Evolutionary conservation across 2,329 filamentous ascomycete species (phyloP).

Genomic region (Pseudohalonectria lignicola): DNA sequence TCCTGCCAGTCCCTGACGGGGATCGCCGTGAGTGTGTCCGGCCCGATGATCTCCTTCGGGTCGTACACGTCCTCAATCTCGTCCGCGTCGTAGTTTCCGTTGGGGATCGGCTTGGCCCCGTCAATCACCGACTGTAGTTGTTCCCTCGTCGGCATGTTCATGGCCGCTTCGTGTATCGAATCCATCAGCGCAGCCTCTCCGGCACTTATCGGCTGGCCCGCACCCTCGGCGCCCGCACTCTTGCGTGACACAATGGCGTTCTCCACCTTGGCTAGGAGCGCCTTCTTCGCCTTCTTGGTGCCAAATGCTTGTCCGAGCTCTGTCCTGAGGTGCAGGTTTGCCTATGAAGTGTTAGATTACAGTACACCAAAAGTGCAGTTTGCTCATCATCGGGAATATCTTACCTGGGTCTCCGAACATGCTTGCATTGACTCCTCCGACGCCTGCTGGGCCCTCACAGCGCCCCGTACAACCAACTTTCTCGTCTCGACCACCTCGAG

Average conservation of each 20-base stretch:
- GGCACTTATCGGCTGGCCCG: conserved; percentile 23
- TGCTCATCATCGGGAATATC: background rate
- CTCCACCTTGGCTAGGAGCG: conserved; percentile 54
- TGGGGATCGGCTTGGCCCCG: conserved; percentile 61
- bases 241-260: conserved; percentile 53
- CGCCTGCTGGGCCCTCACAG: conserved; percentile 44
- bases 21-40: conserved; percentile 54
- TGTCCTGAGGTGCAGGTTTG: conserved; percentile 49
- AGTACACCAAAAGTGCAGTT: background rate
- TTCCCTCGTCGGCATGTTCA: conserved; percentile 34
- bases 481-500: conserved; percentile 52
- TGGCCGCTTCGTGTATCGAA: conserved; percentile 49
- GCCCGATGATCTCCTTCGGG: conserved; percentile 52
- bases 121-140: conserved; percentile 40
- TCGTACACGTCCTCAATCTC: conserved; percentile 66
- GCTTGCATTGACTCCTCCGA: conserved; percentile 31
- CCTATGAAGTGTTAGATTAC: conserved; percentile 27
- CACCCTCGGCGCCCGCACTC: conserved; percentile 25
- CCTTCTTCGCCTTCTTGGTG: conserved; percentile 78
- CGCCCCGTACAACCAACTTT: conserved; percentile 50
- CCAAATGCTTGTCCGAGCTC: conserved; percentile 70
- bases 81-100: conserved; percentile 54
- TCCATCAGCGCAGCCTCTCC: conserved; percentile 50
- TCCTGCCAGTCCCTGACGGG: conserved; percentile 68
- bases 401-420: conserved; percentile 23